Conservation (phyloP, 2,329 filamentous ascomycete species). For the Hypoxylon sp. region DNA sequence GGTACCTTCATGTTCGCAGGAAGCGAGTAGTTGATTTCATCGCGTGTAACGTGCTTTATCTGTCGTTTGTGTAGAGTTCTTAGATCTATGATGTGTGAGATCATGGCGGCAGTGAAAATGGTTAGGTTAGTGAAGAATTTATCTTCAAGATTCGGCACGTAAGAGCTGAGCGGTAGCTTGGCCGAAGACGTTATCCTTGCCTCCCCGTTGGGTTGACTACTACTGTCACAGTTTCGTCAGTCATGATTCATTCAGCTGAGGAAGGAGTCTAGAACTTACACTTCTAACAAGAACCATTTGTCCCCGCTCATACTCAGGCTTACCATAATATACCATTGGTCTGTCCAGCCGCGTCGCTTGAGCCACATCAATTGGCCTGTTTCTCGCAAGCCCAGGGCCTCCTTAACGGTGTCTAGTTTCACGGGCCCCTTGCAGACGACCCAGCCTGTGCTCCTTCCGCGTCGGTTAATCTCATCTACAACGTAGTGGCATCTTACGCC, state of each 20-base stretch:
- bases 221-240: constrained; percentile 38
- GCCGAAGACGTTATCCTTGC: constrained; percentile 54
- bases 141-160: constrained; percentile 62
- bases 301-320: constrained; percentile 80
- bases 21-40: constrained; percentile 57
- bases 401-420: constrained; percentile 69
- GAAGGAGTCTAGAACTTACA: constrained; percentile 61
- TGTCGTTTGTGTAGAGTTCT: constrained; percentile 63
- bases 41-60: constrained; percentile 58
- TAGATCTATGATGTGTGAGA: constrained; percentile 66
- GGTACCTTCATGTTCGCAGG: constrained; percentile 64
- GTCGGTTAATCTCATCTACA: constrained; percentile 72
- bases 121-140: constrained; percentile 68
- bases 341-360: constrained; percentile 77
- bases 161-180: constrained; percentile 61
- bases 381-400: constrained; percentile 73
- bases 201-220: constrained; percentile 39
- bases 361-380: constrained; percentile 78
- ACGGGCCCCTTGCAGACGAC: constrained; percentile 64
- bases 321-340: constrained; percentile 79
- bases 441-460: constrained; percentile 77
- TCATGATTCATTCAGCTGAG: constrained; percentile 15
- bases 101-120: constrained; percentile 65
- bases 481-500: constrained; percentile 73
- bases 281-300: constrained; percentile 81